A percentile compares a stretch with the other conserved stretches of the same genome.
These are phyloP conservation scores for Gossypium bickii DNA, from an alignment of 345 rosid genomes.

Conservation along the genomic window DNA sequence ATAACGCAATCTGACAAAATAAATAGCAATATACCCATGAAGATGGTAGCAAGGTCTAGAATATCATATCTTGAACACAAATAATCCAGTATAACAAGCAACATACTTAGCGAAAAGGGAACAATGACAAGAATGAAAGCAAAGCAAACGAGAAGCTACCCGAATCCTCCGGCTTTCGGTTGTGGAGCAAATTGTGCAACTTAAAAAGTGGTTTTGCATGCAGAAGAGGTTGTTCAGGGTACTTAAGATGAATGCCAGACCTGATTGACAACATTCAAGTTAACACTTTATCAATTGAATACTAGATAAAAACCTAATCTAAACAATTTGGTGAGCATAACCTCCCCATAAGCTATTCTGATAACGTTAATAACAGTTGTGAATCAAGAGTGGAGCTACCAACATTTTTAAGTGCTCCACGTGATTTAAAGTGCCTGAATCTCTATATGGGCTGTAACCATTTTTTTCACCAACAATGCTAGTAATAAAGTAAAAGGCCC, in stretches of 20 bases:
- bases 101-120: neutral
- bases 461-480: conserved; percentile 41
- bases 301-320: neutral
- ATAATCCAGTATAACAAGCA: neutral
- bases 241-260: conserved; percentile 52
- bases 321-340: conserved; percentile 2
- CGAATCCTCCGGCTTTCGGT: conserved; percentile 49
- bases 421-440: conserved; percentile 38
- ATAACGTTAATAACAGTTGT: neutral
- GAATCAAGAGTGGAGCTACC: conserved; percentile 32
- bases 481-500: conserved; percentile 52
- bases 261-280: conserved; percentile 39
- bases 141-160: conserved; percentile 40
- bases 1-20: neutral
- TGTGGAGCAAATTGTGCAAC: conserved; percentile 75
- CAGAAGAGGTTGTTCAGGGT: conserved; percentile 68
- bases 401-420: conserved; percentile 48
- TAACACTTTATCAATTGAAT: conserved; percentile 7
- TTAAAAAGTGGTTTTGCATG: conserved; percentile 63
- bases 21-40: neutral
- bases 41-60: neutral
- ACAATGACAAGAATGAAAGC: conserved; percentile 9
- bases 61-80: neutral
- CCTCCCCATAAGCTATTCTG: conserved; percentile 16
- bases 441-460: conserved; percentile 41